phyloP scores from a whole-genome alignment of 345 rosid genomes.

The Euphorbia tirucalli region DNA sequence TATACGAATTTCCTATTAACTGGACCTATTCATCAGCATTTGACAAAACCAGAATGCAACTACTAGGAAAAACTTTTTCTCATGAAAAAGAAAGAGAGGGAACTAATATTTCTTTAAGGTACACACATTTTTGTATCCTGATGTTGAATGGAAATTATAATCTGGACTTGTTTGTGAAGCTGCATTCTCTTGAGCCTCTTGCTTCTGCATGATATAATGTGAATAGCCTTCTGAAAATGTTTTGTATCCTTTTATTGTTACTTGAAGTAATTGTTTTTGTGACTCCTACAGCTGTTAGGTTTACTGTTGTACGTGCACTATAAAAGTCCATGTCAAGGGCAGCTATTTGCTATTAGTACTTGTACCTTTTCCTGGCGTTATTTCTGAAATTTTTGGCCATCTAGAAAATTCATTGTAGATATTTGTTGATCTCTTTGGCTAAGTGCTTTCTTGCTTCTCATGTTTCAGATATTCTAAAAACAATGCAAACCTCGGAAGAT shows the following conservation, averaged over 20 bases:
- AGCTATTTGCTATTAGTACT: background rate
- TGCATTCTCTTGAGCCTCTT: background rate
- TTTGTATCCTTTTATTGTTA: background rate
- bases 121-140: background rate
- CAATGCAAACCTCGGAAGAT: constrained; percentile 88
- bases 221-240: background rate
- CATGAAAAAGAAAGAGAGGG: background rate
- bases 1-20: background rate
- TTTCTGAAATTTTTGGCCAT: background rate
- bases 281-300: background rate
- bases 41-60: background rate
- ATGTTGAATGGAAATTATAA: background rate
- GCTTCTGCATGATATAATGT: background rate
- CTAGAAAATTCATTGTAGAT: background rate
- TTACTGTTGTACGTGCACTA: background rate
- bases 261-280: background rate
- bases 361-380: background rate
- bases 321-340: background rate
- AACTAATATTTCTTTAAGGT: background rate
- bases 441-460: constrained; percentile 22
- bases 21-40: too few relatives aligned
- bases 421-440: constrained; percentile 17
- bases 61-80: background rate
- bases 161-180: background rate
- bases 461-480: constrained; percentile 66